Percentiles rank a stretch among this genome's conserved stretches.
Conservation (phyloP, 495 filamentous ascomycete species). For the Aspergillus funiculosus region DNA sequence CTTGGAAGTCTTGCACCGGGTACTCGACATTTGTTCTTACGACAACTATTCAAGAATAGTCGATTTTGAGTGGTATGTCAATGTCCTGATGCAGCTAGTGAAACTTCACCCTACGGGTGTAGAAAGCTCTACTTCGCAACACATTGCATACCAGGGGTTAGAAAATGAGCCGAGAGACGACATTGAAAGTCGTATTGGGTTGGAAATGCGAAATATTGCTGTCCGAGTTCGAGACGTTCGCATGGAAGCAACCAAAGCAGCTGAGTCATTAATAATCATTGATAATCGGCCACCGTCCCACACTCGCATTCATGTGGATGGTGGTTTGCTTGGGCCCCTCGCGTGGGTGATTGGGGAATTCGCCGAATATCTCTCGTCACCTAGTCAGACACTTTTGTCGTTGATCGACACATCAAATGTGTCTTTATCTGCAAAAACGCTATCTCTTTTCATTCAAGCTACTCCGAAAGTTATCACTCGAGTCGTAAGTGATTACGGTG, state of each 20-base stretch:
- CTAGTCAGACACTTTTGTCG: constrained; percentile 61
- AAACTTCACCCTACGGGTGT: constrained; percentile 50
- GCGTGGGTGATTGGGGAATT: constrained; percentile 90
- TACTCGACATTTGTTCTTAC: constrained; percentile 85
- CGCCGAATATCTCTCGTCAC: constrained; percentile 56
- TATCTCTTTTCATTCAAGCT: constrained; percentile 79
- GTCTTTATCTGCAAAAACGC: constrained; percentile 53
- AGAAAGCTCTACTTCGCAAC: constrained; percentile 21
- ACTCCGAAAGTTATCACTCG: constrained; percentile 73
- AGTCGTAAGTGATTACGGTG: constrained; percentile 48
- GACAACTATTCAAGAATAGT: constrained; percentile 77
- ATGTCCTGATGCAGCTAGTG: constrained; percentile 74
- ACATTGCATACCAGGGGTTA: constrained; percentile 15
- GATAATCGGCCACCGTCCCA: constrained; percentile 45
- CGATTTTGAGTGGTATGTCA: constrained; percentile 97
- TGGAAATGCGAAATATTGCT: constrained; percentile 78
- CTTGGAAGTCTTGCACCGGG: constrained; percentile 66
- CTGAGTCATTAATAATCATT: constrained; percentile 62
- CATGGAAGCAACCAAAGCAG: constrained; percentile 70
- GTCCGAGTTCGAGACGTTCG: constrained; percentile 85
- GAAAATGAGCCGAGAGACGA: constrained; percentile 15
- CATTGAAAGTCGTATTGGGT: constrained; percentile 67
- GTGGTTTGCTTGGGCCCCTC: constrained; percentile 62
- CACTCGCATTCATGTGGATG: constrained; percentile 38
- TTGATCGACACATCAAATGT: constrained; percentile 61